Evolutionary conservation across 164 flowering plant genomes (phyloP).

Genomic region (Liriodendron chinense): DNA sequence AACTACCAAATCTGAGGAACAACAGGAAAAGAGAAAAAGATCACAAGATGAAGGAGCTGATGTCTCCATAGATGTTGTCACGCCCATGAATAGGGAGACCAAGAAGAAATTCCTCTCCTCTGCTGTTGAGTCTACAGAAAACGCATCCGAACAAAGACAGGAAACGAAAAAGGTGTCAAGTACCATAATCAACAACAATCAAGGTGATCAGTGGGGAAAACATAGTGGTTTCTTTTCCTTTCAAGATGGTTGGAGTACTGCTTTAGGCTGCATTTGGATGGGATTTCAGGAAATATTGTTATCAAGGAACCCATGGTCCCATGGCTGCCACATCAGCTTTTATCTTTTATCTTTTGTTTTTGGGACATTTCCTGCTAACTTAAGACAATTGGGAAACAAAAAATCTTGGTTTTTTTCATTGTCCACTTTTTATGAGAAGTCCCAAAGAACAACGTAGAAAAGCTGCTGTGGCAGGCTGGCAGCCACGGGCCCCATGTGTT

Average conservation of each 20-base stretch:
- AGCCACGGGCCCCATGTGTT: neutral
- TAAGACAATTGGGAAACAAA: no score
- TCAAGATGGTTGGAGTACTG: no score
- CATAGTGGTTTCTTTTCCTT: no score
- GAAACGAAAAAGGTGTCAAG: constrained; percentile 17
- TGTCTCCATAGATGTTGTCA: constrained; percentile 3
- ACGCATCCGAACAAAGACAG: constrained; percentile 14
- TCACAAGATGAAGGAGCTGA: constrained; percentile 2
- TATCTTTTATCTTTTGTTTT: no score
- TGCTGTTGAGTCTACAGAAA: constrained; percentile 5
- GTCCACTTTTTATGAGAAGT: no score
- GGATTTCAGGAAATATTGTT: neutral
- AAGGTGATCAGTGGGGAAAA: constrained; percentile 4
- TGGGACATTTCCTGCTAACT: no score
- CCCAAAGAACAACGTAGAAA: no score
- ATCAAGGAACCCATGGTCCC: neutral
- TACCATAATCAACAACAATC: neutral
- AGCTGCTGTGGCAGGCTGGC: no score
- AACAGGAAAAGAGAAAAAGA: constrained; percentile 7
- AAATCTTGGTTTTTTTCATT: no score
- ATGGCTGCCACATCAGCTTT: no score
- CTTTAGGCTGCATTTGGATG: neutral
- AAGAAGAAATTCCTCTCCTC: constrained; percentile 19
- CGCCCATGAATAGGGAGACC: neutral
- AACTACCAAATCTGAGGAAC: neutral